Conservation (phyloP, 352 stramenopile species). For the Thraustochytrium sp. region DNA sequence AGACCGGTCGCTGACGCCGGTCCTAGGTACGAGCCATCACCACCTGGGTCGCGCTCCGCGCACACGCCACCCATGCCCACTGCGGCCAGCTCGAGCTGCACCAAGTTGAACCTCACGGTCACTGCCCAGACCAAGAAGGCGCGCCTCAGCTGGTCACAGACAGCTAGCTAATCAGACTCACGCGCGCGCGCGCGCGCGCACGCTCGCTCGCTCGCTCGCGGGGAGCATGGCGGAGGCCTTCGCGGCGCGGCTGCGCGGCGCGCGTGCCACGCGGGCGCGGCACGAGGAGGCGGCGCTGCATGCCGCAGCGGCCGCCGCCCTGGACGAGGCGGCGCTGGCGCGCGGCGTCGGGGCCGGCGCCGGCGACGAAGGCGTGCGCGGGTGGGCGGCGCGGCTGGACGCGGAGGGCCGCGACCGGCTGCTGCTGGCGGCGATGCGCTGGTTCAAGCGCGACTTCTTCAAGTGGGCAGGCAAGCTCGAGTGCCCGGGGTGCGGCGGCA, state of each 20-base stretch:
- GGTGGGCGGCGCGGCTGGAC: not conserved
- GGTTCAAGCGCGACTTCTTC: conserved; percentile 83
- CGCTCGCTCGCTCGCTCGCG: no score
- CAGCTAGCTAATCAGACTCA: no score
- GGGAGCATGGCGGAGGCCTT: not conserved
- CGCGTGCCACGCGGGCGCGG: not conserved
- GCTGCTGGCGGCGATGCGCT: conserved; percentile 60
- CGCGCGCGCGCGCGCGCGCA: no score
- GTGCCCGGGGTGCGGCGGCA: conserved; percentile 58
- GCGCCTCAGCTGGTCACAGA: no score
- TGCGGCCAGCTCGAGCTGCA: no score
- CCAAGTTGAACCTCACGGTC: no score
- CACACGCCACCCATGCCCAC: no score
- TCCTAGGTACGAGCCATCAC: no score
- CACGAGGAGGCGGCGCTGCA: not conserved
- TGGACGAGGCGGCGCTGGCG: not conserved
- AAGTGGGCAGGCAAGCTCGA: conserved; percentile 74
- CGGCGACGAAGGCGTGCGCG: not conserved
- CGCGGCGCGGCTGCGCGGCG: not conserved
- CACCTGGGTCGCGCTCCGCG: no score
- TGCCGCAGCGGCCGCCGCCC: not conserved
- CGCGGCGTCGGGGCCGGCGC: not conserved
- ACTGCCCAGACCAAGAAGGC: no score
- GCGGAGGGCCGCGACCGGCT: conserved; percentile 22
- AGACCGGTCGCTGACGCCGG: no score